Conservation (phyloP, 345 rosid genomes). For the Moricandia moricandioides region DNA sequence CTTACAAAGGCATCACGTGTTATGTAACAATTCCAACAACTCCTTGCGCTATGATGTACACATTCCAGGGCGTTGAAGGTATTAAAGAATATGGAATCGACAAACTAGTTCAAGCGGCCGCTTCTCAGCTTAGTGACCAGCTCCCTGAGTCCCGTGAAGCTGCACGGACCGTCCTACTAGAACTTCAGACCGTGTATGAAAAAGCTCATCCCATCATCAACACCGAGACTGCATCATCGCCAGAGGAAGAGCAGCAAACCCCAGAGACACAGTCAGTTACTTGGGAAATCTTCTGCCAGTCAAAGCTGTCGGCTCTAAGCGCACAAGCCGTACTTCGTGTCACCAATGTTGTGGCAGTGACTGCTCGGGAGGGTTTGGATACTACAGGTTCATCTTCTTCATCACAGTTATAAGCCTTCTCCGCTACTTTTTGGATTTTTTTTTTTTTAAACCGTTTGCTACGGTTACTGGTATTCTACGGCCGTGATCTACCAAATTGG, state of each 20-base stretch:
- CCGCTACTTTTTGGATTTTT: background rate
- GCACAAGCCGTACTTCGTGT: slow-evolving; percentile 94
- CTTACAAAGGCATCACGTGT: background rate
- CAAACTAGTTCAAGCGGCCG: background rate
- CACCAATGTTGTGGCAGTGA: slow-evolving; percentile 47
- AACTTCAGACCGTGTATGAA: background rate
- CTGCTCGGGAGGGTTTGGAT: slow-evolving; percentile 55
- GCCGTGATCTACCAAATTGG: slow-evolving; percentile 32
- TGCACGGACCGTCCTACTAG: background rate
- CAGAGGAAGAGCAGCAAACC: slow-evolving; percentile 15
- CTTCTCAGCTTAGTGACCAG: slow-evolving; percentile 5
- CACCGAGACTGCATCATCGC: background rate
- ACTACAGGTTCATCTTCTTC: slow-evolving; percentile 46
- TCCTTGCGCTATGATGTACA: background rate
- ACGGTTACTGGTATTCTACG: slow-evolving; percentile 28
- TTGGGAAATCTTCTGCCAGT: slow-evolving; percentile 84
- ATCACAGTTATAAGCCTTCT: slow-evolving; percentile 25
- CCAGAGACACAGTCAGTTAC: slow-evolving; percentile 50
- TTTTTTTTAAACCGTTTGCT: slow-evolving; percentile 1
- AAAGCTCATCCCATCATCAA: background rate
- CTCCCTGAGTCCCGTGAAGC: slow-evolving; percentile 8
- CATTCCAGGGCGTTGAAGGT: slow-evolving; percentile 1
- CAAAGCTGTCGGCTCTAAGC: slow-evolving; percentile 73
- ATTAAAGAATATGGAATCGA: slow-evolving; percentile 1
- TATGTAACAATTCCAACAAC: background rate